Evolutionary conservation across 768 basidiomycete genomes (phyloP), one percentile per base, ranked within the genome.

Genomic region (Cubamyces lactineus): DNA sequence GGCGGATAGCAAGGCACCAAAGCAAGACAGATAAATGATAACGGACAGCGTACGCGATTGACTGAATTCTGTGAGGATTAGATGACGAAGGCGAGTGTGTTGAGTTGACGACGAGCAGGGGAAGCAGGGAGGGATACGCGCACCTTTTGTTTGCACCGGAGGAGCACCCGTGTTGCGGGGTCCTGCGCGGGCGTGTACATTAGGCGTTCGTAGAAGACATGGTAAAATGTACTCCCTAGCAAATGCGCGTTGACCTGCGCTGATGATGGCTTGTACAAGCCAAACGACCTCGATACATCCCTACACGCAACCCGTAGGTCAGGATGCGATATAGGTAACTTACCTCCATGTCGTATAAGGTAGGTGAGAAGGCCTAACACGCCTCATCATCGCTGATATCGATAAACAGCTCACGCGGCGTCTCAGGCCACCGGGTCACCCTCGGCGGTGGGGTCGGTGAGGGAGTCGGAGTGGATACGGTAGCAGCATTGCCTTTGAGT

Each of bases 341-440:
- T 60, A 60, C 59, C 59, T 34, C 5, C 34, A 34, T 34, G 34
- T 34, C 34, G 34, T 60, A 15, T 24, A 16, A 9, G 28, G 38
- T 16, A 15, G 11, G 30, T 23, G 9, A 41, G 11, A 13, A 40
- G 28, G 15, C 59, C 9, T 73, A 71, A 45, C 78, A 76, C 24
- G 78, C 78, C 62, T 82, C 80, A 54, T 82, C 81, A 65, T 83
- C 82, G 68, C 82, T 85, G 65, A 84, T 71, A 40, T 80, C 77
- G 56, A 85, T 70, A 58, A 85, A 75, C 43, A 78, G 76, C 21
- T 78, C 76, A 49, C 77, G 74, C 53, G 71, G 68, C 59, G 75
- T 77, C 49, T 76, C 78, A 19, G 82, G 83, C 85, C 85, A 85
- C 40, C 73, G 64, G 30, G 52, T 45, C 57, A 42, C 41, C 43